These are phyloP conservation scores for Onygena corvina DNA, from an alignment of 2,329 filamentous ascomycete species.

Conservation along the genomic window DNA sequence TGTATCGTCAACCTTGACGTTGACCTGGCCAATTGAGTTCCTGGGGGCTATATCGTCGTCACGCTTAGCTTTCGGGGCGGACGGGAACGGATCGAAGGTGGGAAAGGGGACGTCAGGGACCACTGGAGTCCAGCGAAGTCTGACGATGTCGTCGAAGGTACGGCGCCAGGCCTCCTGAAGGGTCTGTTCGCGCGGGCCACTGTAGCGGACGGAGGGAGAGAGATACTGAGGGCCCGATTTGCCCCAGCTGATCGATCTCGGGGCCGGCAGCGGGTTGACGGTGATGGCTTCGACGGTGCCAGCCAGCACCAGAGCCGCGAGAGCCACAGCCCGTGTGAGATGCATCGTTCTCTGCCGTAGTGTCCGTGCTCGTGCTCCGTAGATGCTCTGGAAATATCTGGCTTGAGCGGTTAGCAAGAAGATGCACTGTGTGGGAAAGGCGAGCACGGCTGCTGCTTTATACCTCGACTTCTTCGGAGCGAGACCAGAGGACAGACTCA, in stretches of 20 bases:
- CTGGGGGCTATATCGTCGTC: conserved; percentile 13
- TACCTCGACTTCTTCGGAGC: not conserved
- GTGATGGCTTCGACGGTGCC: conserved; percentile 33
- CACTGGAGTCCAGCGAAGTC: conserved; percentile 43
- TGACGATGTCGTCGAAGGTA: conserved; percentile 37
- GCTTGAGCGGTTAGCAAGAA: not conserved
- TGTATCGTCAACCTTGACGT: conserved; percentile 37
- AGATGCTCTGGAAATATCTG: not conserved
- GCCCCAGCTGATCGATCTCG: conserved; percentile 43
- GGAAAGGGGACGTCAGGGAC: conserved; percentile 43
- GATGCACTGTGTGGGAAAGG: not conserved
- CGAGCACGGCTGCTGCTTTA: not conserved
- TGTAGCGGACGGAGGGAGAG: conserved; percentile 28
- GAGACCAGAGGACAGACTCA: not conserved
- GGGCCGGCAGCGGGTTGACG: conserved; percentile 45
- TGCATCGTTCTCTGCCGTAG: conserved; percentile 11
- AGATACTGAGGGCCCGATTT: conserved; percentile 39
- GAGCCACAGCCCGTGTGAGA: conserved; percentile 10
- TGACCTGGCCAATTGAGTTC: conserved; percentile 31
- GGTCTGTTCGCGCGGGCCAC: conserved; percentile 28
- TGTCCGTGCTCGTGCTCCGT: not conserved
- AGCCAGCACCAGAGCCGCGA: conserved; percentile 16
- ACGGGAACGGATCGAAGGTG: conserved; percentile 42
- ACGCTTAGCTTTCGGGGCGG: conserved; percentile 23
- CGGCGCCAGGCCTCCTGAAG: conserved; percentile 41